Conservation (phyloP, 495 filamentous ascomycete species). For the Neurospora sp. region DNA sequence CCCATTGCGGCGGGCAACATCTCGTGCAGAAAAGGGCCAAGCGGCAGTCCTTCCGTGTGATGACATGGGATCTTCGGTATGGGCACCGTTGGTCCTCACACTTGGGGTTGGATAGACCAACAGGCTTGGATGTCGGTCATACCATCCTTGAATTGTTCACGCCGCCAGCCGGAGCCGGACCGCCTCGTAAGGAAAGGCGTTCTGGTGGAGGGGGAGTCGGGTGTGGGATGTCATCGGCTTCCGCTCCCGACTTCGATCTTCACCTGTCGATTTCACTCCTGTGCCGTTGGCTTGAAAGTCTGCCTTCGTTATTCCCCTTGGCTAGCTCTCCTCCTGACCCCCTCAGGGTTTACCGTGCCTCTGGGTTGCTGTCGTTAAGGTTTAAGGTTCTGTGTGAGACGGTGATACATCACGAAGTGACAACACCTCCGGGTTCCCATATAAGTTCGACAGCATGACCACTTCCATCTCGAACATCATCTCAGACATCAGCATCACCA, state of each 20-base stretch:
- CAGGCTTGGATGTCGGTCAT: neutral
- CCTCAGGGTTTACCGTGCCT: neutral
- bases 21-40: neutral
- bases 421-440: neutral
- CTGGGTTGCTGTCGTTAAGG: neutral
- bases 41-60: neutral
- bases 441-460: neutral
- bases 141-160: neutral
- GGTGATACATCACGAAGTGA: neutral
- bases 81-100: neutral
- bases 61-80: neutral
- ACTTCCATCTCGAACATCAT: neutral
- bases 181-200: neutral
- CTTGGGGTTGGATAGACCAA: neutral
- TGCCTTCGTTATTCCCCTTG: neutral
- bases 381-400: neutral
- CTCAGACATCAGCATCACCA: neutral
- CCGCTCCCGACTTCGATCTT: neutral
- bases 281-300: neutral
- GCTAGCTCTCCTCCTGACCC: neutral
- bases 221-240: neutral
- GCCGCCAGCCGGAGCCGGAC: neutral
- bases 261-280: neutral
- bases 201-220: neutral
- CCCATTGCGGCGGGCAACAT: neutral